Evolutionary conservation across 2,329 filamentous ascomycete species (phyloP).

Genomic region (Fonsecaea pedrosoi): DNA sequence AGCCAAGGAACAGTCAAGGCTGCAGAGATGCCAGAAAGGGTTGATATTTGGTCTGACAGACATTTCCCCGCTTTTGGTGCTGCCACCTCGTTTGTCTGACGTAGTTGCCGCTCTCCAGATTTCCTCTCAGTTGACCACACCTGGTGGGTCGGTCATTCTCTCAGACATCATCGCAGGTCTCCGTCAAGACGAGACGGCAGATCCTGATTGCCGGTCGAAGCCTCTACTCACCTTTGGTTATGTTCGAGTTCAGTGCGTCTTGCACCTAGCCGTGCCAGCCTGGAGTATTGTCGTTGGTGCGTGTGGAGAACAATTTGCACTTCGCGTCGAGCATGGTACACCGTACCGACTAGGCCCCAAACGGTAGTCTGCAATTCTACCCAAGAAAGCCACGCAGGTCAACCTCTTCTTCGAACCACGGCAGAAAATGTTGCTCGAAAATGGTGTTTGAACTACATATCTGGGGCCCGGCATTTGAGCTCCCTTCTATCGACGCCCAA

Average conservation of each 20-base stretch:
- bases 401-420: background rate
- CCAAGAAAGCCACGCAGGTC: background rate
- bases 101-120: background rate
- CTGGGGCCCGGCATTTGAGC: slow-evolving; percentile 86
- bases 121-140: background rate
- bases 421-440: slow-evolving; percentile 64
- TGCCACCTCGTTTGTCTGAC: background rate
- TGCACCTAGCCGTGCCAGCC: background rate
- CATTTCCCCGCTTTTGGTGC: background rate
- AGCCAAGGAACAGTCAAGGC: background rate
- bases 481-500: slow-evolving; percentile 89
- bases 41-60: background rate
- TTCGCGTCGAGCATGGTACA: background rate
- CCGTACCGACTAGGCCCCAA: background rate
- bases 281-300: too few relatives aligned
- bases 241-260: background rate
- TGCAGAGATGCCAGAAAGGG: background rate
- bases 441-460: slow-evolving; percentile 79
- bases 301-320: background rate
- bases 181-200: background rate
- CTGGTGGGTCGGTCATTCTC: background rate
- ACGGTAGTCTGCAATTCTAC: background rate
- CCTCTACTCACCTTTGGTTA: background rate
- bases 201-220: too few relatives aligned
- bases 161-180: background rate